Percentiles rank a stretch among this genome's conserved stretches.
Evolutionary conservation across 768 basidiomycete genomes (phyloP).

Genomic region (Mycena rosella): DNA sequence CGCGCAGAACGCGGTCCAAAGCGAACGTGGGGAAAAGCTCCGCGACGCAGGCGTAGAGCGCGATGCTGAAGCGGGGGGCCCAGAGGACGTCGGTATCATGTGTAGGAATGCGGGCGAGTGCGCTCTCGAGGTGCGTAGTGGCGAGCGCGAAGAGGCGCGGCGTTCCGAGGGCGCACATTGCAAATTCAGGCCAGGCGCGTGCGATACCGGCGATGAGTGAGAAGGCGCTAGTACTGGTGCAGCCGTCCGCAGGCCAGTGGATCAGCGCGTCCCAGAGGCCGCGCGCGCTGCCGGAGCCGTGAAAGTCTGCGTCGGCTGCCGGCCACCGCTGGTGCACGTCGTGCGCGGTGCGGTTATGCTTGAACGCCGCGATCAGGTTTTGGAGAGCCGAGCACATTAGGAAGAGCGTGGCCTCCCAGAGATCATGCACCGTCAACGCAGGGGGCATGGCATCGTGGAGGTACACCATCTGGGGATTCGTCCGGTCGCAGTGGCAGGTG

Average conservation of each 20-base stretch:
- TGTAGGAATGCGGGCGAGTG: not conserved
- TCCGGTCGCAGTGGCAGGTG: not conserved
- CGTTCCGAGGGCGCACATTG: not conserved
- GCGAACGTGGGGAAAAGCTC: not conserved
- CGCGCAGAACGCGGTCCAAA: not conserved
- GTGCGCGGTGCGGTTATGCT: not conserved
- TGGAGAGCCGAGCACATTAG: not conserved
- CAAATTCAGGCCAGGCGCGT: not conserved
- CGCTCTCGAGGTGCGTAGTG: constrained; percentile 1
- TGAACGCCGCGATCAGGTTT: not conserved
- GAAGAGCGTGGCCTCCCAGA: constrained; percentile 5
- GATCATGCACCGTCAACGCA: not conserved
- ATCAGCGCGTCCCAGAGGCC: not conserved
- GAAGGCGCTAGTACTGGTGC: not conserved
- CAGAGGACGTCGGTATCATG: not conserved
- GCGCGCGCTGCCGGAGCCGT: too few species aligned
- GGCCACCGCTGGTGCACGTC: constrained; percentile 9
- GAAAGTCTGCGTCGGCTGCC: not conserved
- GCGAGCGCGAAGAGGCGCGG: not conserved
- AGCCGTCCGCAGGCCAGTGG: not conserved
- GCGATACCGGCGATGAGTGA: not conserved
- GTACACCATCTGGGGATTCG: not conserved
- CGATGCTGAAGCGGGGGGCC: not conserved
- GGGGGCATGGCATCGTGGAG: not conserved
- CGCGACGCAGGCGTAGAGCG: not conserved